These are phyloP conservation scores for Saccharomycopsis javanensis DNA, from an alignment of 805 yeast genomes.

Conservation along the genomic window DNA sequence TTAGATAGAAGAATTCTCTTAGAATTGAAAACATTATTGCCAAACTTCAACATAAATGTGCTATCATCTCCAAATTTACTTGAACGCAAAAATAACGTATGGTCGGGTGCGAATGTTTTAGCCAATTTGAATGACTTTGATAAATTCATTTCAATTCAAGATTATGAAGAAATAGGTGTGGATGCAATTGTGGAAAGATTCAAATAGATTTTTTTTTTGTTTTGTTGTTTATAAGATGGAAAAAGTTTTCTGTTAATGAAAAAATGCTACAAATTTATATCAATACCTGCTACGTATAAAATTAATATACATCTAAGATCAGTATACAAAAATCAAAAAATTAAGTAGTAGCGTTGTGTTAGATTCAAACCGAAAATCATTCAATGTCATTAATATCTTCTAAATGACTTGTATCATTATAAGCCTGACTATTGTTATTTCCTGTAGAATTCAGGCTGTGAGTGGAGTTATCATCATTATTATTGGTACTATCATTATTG, in stretches of 20 bases:
- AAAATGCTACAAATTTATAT: not conserved
- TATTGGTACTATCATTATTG: not conserved
- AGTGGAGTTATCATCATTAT: not conserved
- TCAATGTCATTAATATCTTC: not conserved
- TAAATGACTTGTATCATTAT: not conserved
- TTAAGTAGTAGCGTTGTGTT: too few species aligned
- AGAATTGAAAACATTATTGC: constrained; percentile 52
- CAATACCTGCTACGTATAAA: not conserved
- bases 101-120: constrained; percentile 76
- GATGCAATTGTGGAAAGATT: constrained; percentile 36
- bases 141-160: constrained; percentile 65
- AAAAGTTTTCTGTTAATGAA: too few species aligned
- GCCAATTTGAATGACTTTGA: constrained; percentile 76
- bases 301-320: not conserved
- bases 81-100: constrained; percentile 60
- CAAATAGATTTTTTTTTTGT: constrained; percentile 24
- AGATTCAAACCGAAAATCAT: not conserved
- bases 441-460: not conserved
- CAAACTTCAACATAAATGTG: constrained; percentile 59
- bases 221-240: not conserved
- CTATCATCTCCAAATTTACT: constrained; percentile 55
- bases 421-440: not conserved
- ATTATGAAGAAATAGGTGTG: constrained; percentile 63
- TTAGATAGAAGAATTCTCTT: constrained; percentile 54
- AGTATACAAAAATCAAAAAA: not conserved